Evolutionary conservation across 805 yeast genomes (phyloP), one percentile per base, ranked within the genome.

Genomic region (Brettanomyces sp.): DNA sequence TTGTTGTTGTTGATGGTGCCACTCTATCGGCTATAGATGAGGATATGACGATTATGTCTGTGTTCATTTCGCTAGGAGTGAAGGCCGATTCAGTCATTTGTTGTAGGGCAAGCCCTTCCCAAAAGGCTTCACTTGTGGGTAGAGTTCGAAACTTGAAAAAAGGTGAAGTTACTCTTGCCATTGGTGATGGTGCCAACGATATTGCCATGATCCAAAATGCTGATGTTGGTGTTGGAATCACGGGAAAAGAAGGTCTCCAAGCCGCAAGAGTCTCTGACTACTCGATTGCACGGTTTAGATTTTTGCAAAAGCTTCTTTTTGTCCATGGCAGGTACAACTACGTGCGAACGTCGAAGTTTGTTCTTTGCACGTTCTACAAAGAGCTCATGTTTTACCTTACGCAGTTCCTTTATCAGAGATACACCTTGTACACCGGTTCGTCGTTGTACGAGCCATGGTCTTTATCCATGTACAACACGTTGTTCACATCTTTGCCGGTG

Each of bases 171-270:
- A 88, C 97, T 0, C 71, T 93, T 50, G 99, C 99, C 0, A 85
- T 93, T 59, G 99, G 99, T 6, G 99, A 93, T 66, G 99, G 99
- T 52, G 99, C 99, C 2, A 93, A 93, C 60, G 99, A 93, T 64
- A 90, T 93, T 59, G 98, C 99, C 1, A 93, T 93, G 99, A 93
- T 93, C 50, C 97, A 93, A 67, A 84, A 95, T 58, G 99, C 99
- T 0, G 98, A 93, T 64, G 88, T 93, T 46, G 99, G 99, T 28
- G 78, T 93, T 51, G 99, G 99, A 28, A 93, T 93, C 45, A 90
- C 98, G 1, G 99, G 99, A 35, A 85, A 84, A 55, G 99, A 93
- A 65, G 99, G 99, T 2, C 68, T 93, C 38, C 99, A 93, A 58
- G 99, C 99, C 0, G 96, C 99, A 0, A 72, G 99, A 55, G 76